phyloP scores from a whole-genome alignment of 2,329 filamentous ascomycete species.

The Microdochium bolleyi region DNA sequence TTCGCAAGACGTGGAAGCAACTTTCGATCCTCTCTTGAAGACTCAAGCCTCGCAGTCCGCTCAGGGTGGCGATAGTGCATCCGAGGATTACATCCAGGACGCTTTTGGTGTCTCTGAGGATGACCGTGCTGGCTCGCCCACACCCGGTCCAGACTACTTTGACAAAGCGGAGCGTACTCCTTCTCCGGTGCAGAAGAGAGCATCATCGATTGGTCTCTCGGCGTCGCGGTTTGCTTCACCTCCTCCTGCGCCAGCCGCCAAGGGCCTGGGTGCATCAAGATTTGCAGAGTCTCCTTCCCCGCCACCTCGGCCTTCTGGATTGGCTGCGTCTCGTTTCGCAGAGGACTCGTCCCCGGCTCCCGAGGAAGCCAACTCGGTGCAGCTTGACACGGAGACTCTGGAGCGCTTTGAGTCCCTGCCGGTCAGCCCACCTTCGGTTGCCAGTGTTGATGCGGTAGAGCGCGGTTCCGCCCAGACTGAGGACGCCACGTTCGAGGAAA shows the following conservation, averaged over 20 bases:
- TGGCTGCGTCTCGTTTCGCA: conserved; percentile 37
- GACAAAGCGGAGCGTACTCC: background rate
- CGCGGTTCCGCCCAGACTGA: conserved; percentile 8
- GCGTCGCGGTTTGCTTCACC: conserved; percentile 24
- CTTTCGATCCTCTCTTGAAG: conserved; percentile 18
- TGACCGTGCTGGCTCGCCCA: conserved; percentile 22
- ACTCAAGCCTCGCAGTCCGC: conserved; percentile 5
- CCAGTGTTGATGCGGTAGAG: conserved; percentile 11
- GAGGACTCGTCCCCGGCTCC: conserved; percentile 27
- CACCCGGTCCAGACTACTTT: conserved; percentile 19
- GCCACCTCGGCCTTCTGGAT: conserved; percentile 30
- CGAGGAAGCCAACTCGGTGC: conserved; percentile 8
- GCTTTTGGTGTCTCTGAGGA: conserved; percentile 10
- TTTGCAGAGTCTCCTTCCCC: conserved; percentile 33
- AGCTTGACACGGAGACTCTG: conserved; percentile 9
- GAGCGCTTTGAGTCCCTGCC: conserved; percentile 22
- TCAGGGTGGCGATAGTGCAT: background rate
- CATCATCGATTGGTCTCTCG: conserved; percentile 13
- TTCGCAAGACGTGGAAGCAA: conserved; percentile 15
- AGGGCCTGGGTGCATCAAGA: conserved; percentile 37
- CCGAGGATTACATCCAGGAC: background rate
- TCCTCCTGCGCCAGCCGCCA: conserved; percentile 18
- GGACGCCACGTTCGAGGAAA: conserved; percentile 65
- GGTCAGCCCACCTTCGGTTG: conserved; percentile 19
- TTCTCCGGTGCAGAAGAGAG: conserved; percentile 1